Evolutionary conservation across 495 filamentous ascomycete genomes (phyloP), one percentile per base, ranked within the genome.

Genomic region (Penicillium riverlandense): DNA sequence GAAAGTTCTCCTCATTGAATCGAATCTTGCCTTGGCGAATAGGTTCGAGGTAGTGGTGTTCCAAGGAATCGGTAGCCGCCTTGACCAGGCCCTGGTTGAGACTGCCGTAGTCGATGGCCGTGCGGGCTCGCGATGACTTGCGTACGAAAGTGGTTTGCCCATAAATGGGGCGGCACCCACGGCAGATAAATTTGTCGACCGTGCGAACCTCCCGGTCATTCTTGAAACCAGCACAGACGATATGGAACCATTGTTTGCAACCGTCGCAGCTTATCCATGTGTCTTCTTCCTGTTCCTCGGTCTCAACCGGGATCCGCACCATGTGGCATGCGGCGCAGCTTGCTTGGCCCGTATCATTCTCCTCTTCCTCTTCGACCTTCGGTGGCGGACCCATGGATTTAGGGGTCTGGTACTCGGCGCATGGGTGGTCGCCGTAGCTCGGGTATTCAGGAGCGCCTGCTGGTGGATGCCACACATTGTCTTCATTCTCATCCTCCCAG

Each of bases 231-330:
- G 83, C 83, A 56, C 84, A 88, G 32, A 78, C 73, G 38, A 80
- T 83, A 56, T 88, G 84, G 50, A 80, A 86, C 84, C 84, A 88
- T 22, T 66, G 71, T 50, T 85, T 84, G 58, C 84, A 88, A 29
- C 80, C 83, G 58, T 88, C 83, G 52, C 84, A 88, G 28, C 73
- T 78, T 45, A 88, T 86, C 84, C 84, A 88, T 11, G 78, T 77
- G 44, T 74, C 74, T 43, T 74, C 68, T 28, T 66, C 66, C 47
- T 76, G 70, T 35, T 68, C 73, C 13, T 75, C 73, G 6, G 56
- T 63, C 29, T 66, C 63, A 8, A 67, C 41, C 11, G 69, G 66
- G 31, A 72, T 76, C 10, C 70, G 69, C 5, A 70, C 62, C 47
- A 76, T 57, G 35, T 76, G 70, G 43, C 74, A 78, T 28, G 69